Base-by-base conservation (phyloP, 2,329 filamentous ascomycete genomes). In the Pseudogymnoascus sp. region DNA sequence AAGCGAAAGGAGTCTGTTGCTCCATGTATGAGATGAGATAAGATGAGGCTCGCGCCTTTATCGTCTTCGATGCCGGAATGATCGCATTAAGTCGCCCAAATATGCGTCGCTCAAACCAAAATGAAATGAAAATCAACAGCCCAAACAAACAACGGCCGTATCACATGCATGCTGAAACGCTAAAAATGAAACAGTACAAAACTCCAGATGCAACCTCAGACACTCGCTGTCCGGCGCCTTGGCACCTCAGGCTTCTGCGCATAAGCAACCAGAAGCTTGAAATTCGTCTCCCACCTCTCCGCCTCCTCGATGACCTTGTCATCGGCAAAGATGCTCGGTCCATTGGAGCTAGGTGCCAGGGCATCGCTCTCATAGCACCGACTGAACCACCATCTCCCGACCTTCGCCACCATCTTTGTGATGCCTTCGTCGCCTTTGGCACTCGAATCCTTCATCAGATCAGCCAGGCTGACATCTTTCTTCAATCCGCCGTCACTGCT, bases 371-470 rank as follows among this genome's bases (percentile, higher is more conserved):
- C 93, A 74, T 97, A 98, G 79, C 93, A 97, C 62, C 90, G 86
- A 8, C 86, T 90, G 76, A 96, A 98, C 95, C 95, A 99, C 92
- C 93, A 98, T 48, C 95, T 84, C 1, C 92, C 93, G 10, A 98
- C 93, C 67, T 87, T 89, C 14, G 92, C 89, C 21, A 98, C 92
- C 82, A 96, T 96, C 72, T 91, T 93, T 13, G 92, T 91, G 72
- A 98, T 96, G 68, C 86, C 88, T 72, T 92, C 90, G 69, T 96
- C 92, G 21, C 89, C 88, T 13, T 83, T 79, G 0, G 85, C 81
- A n/a, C 85, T 83, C 37, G 87, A 82, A 68, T 91, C 87, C 31
- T 82, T 86, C 76, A 92, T 88, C 77, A 92, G 85, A 71, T 92
- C 89, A 1, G 86, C 85, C 1, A 92, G 78, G 67, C 80, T 84